Percentiles rank a stretch among this genome's conserved stretches.
These are phyloP conservation scores for Botrytis hyacinthi DNA, from an alignment of 2,329 filamentous ascomycete genomes.

Conservation along the genomic window DNA sequence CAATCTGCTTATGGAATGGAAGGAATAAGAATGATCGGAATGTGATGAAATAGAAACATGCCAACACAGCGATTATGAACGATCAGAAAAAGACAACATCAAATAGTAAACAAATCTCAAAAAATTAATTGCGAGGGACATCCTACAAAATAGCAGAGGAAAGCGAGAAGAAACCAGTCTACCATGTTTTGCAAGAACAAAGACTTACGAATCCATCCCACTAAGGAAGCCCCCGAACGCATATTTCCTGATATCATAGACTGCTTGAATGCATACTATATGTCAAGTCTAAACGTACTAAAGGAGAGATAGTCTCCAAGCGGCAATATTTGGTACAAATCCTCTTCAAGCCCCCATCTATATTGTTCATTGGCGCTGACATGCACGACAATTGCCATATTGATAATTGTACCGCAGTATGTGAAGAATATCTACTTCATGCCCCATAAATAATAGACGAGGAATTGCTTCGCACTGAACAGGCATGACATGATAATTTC, in stretches of 20 bases:
- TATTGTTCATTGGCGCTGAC: not conserved
- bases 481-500: not conserved
- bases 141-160: not conserved
- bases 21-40: not conserved
- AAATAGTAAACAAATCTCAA: not conserved
- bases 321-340: not conserved
- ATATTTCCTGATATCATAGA: not conserved
- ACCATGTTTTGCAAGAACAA: not conserved
- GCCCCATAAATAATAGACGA: not conserved
- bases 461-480: not conserved
- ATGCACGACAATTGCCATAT: not conserved
- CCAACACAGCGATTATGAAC: not conserved
- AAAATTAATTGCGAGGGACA: not conserved
- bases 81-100: not conserved
- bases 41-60: constrained; percentile 3
- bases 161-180: not conserved
- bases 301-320: not conserved
- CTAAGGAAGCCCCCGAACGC: not conserved
- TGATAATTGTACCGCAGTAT: not conserved
- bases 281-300: not conserved
- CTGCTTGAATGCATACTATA: not conserved
- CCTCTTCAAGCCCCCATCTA: not conserved
- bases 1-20: constrained; percentile 6
- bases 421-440: not conserved
- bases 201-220: constrained; percentile 1